Evolutionary conservation across 768 basidiomycete species (phyloP).

Genomic region (Suillus subaureus): DNA sequence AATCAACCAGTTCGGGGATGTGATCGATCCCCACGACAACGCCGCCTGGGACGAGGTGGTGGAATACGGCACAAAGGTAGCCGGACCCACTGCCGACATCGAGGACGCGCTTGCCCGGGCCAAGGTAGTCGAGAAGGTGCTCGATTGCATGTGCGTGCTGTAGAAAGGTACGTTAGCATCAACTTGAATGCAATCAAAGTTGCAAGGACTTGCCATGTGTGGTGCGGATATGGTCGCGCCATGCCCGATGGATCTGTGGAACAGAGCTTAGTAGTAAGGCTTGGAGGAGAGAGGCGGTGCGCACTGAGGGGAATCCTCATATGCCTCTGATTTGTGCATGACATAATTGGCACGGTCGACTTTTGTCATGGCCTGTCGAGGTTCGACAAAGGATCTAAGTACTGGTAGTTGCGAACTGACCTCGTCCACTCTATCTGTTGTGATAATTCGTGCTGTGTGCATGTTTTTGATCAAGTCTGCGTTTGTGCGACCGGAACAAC

Average conservation of each 20-base stretch:
- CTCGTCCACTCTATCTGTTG: constrained; percentile 52
- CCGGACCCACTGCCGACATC: constrained; percentile 92
- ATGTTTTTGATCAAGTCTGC: constrained; percentile 75
- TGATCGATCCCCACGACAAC: constrained; percentile 92
- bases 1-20: constrained; percentile 72
- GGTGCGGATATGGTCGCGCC: constrained; percentile 95
- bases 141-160: constrained; percentile 88
- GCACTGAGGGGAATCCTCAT: constrained; percentile 79
- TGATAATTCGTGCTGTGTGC: constrained; percentile 52
- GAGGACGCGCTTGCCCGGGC: constrained; percentile 73
- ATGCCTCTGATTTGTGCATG: constrained; percentile 50
- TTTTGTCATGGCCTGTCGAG: constrained; percentile 60
- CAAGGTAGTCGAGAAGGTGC: constrained; percentile 71
- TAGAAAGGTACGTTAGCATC: background rate
- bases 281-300: constrained; percentile 28
- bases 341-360: constrained; percentile 78
- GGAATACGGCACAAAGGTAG: constrained; percentile 81
- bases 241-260: constrained; percentile 69
- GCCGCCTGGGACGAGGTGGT: constrained; percentile 66
- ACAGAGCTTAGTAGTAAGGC: background rate
- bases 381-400: background rate
- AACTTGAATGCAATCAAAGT: background rate
- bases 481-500: constrained; percentile 70
- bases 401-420: constrained; percentile 39
- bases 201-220: constrained; percentile 70